phyloP scores from a whole-genome alignment of 2,329 filamentous ascomycete species.

The Exophiala sideris region DNA sequence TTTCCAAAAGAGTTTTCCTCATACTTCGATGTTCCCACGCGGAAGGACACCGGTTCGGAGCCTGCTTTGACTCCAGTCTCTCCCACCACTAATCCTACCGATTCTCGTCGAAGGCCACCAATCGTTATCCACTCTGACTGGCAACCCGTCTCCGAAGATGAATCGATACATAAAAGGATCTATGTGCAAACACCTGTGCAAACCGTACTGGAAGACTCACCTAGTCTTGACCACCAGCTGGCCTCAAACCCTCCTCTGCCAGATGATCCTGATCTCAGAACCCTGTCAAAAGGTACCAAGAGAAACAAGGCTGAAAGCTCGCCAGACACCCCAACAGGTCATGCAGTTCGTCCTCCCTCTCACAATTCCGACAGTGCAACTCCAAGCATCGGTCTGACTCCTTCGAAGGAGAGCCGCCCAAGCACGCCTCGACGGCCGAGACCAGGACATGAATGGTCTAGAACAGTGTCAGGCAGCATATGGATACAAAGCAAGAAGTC shows the following conservation, averaged over 20 bases:
- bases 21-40: conserved; percentile 18
- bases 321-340: background rate
- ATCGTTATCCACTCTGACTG: background rate
- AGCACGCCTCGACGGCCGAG: conserved; percentile 3
- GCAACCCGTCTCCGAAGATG: conserved; percentile 13
- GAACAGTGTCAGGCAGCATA: conserved; percentile 14
- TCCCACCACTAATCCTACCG: background rate
- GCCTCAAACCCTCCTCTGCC: background rate
- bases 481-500: conserved; percentile 13
- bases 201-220: too few relatives aligned
- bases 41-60: background rate
- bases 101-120: background rate
- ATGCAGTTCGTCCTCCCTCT: background rate
- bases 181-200: conserved; percentile 7
- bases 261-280: background rate
- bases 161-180: conserved; percentile 6
- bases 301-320: background rate
- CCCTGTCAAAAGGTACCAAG: background rate
- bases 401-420: conserved; percentile 5
- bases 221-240: background rate
- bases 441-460: conserved; percentile 8
- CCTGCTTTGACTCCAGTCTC: background rate
- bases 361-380: background rate
- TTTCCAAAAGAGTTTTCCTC: conserved; percentile 10
- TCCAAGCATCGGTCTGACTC: background rate